Evolutionary conservation across 352 stramenopile genomes (phyloP), one percentile per base, ranked within the genome.

Genomic region (Pythium oligandrum): DNA sequence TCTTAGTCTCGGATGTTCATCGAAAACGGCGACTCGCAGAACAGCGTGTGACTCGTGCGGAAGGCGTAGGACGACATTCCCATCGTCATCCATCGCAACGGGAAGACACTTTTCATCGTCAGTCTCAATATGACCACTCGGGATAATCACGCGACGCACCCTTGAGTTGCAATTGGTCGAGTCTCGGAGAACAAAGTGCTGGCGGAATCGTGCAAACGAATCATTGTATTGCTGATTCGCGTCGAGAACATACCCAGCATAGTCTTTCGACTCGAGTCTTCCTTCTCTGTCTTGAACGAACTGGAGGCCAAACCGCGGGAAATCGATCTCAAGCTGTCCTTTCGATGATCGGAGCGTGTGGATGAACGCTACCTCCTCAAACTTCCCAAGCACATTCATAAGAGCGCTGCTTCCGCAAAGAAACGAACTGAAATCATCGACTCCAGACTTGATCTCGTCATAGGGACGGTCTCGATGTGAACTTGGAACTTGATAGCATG

Each of bases 261-360:
- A 68, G 31, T 80, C 63, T 6, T 57, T 36, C 1, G 72, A 83
- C 6, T 50, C 47, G 0, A 80, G 47, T 3, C 64, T 40, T 8
- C 43, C 39, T 4, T 37, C 5, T 1, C 33, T 17, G 7, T 73
- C 57, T 4, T 77, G 30, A 3, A 32, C 26, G 60, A 88, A 81
- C 1, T 40, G 70, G 34, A 83, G 38, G 0, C 67, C 65, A 17
- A 70, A 85, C 0, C 77, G 59, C 2, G 74, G 74, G 1, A 85
- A 40, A 17, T 73, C 60, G 44, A 85, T 55, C n/a, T 73, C 68
- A 3, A 83, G 17, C 6, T 42, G 11, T 1, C 48, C 46, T 3
- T 40, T 2, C 3, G 40, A 17, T 33, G 63, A 61, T 6, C 46
- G 36, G 4, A 76, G 49, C 2, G 61, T 48, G 55, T 85, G 64